phyloP scores from a whole-genome alignment of 2,329 filamentous ascomycete species.

The Chaetomiaceae sp. region DNA sequence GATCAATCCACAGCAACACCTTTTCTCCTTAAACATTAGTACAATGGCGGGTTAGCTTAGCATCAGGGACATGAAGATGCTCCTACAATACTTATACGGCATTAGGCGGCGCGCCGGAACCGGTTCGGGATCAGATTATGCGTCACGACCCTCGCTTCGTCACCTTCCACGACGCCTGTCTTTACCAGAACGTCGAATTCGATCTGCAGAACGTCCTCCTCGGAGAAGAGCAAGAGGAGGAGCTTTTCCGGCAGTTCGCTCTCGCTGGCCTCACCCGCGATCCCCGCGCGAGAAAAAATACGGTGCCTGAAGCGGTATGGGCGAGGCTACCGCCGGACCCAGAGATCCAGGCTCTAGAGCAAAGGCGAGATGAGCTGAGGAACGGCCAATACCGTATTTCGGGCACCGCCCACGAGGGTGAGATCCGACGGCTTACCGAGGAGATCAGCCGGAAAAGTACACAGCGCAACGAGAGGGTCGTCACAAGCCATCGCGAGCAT shows the following conservation, averaged over 20 bases:
- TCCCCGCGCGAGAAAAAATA: conserved; percentile 24
- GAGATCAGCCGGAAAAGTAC: conserved; percentile 21
- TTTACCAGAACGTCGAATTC: conserved; percentile 27
- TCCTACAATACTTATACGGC: no score
- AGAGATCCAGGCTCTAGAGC: conserved; percentile 19
- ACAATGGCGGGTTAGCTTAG: no score
- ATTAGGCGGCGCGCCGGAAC: conserved; percentile 24
- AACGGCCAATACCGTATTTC: conserved; percentile 23
- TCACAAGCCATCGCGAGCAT: conserved; percentile 23
- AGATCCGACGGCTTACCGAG: conserved; percentile 23
- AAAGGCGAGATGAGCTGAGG: conserved; percentile 20
- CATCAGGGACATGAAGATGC: no score
- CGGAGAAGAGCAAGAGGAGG: conserved; percentile 19
- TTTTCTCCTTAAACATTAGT: no score
- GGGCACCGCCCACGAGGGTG: conserved; percentile 19
- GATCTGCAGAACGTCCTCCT: conserved; percentile 28
- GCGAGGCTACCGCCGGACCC: conserved; percentile 23
- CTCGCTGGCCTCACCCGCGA: conserved; percentile 26
- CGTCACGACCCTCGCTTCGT: conserved; percentile 24
- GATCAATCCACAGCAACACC: no score
- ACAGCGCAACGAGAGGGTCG: conserved; percentile 15
- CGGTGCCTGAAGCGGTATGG: conserved; percentile 28
- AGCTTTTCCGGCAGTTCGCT: conserved; percentile 20
- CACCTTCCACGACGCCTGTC: conserved; percentile 26
- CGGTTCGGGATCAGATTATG: conserved; percentile 25